Evolutionary conservation across 2,329 filamentous ascomycete genomes (phyloP), one percentile per base, ranked within the genome.

Genomic region (Aspergillus sp.): DNA sequence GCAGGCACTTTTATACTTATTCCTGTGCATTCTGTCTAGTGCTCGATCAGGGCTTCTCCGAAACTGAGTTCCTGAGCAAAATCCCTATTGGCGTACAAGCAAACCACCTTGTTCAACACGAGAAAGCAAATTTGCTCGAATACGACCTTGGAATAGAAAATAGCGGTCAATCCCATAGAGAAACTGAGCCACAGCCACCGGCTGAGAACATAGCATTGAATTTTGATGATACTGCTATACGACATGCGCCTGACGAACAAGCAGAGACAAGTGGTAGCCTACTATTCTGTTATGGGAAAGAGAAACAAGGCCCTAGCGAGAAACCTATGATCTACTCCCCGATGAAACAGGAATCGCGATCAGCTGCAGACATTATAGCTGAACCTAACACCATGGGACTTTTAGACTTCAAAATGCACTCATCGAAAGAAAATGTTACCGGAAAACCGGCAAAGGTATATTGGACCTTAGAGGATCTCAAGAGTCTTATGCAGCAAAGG

Each of bases 381-480:
- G 51, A 61, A 15, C 17, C 9, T 8, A 45, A 47, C 34, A 22
- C 51, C 19, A 22, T 56, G 54, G 17, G 58, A 13, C 34, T 63
- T 30, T 42, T 70, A 17, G 57, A 59, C 17, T 54, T 42, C 30
- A 60, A 68, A 2, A 19, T 70, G 9, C 45, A 45, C 12, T 33
- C 58, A 11, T 34, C 17, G 27, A 11, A 40, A 8, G 20, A 17
- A 5, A 22, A 33, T 15, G 34, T 12, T 22, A 20, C 37, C 15
- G 3, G 5, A 13, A 11, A 49, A 8, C 15, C 48, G 12, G n/a
- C 5, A 6, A 62, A 47, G 47, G 53, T 40, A 9, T 65, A 67
- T 40, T 67, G 60, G 61, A 64, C 54, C 41, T 51, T 71, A 5
- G 57, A 68, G 7, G 63, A 70, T n/a, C 55, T 72, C 34, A 64